phyloP scores from a whole-genome alignment of 768 basidiomycete genomes.

The Suillus subalutaceus region DNA sequence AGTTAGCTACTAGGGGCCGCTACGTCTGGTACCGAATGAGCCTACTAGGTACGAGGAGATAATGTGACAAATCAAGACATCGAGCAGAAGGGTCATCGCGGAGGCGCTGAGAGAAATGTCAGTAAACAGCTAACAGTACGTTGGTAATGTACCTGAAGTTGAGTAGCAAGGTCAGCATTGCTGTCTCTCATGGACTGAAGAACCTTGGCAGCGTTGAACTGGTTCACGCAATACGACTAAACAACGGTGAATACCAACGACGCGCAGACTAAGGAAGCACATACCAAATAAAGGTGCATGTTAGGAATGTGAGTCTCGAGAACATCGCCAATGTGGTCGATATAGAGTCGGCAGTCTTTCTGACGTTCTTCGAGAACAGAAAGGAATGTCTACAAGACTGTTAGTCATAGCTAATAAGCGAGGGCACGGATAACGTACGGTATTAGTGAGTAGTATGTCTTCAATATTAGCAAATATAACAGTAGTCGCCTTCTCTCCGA shows the following conservation, averaged over 20 bases:
- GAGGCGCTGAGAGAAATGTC: slow-evolving; percentile 50
- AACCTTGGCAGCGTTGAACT: slow-evolving; percentile 73
- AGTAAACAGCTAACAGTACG: not conserved
- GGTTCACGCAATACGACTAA: slow-evolving; percentile 91
- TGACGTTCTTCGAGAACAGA: slow-evolving; percentile 92
- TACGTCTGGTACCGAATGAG: slow-evolving; percentile 6
- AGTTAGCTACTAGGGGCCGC: not conserved
- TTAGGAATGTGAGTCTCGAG: slow-evolving; percentile 72
- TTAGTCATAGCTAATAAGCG: not conserved
- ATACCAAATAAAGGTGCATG: slow-evolving; percentile 81
- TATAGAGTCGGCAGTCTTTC: slow-evolving; percentile 87
- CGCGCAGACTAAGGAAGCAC: slow-evolving; percentile 20
- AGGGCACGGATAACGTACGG: slow-evolving; percentile 43
- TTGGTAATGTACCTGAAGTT: slow-evolving; percentile 57
- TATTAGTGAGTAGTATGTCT: slow-evolving; percentile 88
- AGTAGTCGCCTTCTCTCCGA: slow-evolving; percentile 76
- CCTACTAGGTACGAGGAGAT: slow-evolving; percentile 88
- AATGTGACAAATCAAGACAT: slow-evolving; percentile 88
- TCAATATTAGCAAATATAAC: slow-evolving; percentile 94
- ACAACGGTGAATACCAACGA: not conserved
- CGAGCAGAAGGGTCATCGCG: slow-evolving; percentile 78
- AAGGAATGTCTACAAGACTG: slow-evolving; percentile 62
- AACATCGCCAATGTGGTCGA: slow-evolving; percentile 88
- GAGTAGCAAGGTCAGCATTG: slow-evolving; percentile 63
- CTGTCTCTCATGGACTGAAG: slow-evolving; percentile 72